Conservation (phyloP, 2,329 filamentous ascomycete species). For the Pseudopithomyces maydicus region DNA sequence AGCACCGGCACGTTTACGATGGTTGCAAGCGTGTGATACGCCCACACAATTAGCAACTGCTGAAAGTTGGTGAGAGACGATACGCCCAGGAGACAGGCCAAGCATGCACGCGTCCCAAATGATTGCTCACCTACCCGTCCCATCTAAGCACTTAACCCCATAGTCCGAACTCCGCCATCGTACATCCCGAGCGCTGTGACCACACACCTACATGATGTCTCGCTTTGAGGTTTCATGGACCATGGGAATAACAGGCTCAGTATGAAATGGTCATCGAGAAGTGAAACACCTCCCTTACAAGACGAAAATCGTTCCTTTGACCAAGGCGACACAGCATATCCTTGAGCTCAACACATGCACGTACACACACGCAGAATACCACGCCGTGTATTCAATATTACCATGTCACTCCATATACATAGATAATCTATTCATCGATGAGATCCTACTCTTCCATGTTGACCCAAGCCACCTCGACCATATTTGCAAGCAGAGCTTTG, state of each 20-base stretch:
- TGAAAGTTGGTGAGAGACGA: not conserved
- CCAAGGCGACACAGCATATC: not conserved
- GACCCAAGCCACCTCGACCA: too few relatives aligned
- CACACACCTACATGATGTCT: not conserved
- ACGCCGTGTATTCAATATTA: too few relatives aligned
- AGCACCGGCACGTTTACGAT: not conserved
- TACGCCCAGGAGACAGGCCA: not conserved
- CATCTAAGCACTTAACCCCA: not conserved
- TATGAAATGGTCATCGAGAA: not conserved
- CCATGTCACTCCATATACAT: too few relatives aligned
- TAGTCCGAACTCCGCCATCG: slow-evolving; percentile 4
- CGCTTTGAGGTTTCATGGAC: too few relatives aligned
- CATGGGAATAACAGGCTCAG: not conserved
- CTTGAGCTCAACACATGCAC: too few relatives aligned
- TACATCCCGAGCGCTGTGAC: not conserved
- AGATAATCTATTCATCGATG: too few relatives aligned
- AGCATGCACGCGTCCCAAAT: not conserved
- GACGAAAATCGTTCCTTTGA: not conserved
- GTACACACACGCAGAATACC: too few relatives aligned
- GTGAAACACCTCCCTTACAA: slow-evolving; percentile 2
- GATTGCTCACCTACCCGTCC: not conserved
- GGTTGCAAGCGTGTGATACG: too few relatives aligned
- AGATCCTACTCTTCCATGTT: too few relatives aligned
- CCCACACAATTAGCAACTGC: too few relatives aligned
- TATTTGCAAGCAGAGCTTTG: not conserved